phyloP scores from a whole-genome alignment of 176 grass and related monocot genomes.

The Oryza punctata region DNA sequence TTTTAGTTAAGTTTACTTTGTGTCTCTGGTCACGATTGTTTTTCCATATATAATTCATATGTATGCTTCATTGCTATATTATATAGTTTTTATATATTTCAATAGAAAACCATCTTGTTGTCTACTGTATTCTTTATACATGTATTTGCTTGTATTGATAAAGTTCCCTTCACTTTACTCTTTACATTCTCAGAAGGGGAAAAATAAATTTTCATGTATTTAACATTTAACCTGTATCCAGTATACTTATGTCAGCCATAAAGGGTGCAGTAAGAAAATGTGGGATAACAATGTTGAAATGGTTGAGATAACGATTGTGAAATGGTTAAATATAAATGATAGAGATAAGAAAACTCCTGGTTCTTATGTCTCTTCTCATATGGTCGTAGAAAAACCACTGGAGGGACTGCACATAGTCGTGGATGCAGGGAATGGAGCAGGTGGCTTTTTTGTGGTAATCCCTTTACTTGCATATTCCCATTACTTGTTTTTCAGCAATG shows the following conservation, averaged over 20 bases:
- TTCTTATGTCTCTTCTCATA: slow-evolving; percentile 27
- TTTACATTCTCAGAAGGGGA: not conserved
- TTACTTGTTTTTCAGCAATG: no score
- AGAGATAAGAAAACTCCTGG: not conserved
- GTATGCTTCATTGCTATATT: slow-evolving; percentile 3
- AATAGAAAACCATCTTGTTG: not conserved
- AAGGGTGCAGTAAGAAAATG: not conserved
- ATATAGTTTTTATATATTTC: not conserved
- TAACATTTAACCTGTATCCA: not conserved
- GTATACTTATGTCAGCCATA: not conserved
- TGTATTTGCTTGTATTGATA: not conserved
- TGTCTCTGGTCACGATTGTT: not conserved
- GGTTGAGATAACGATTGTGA: not conserved
- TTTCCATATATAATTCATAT: slow-evolving; percentile 1
- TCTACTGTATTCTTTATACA: not conserved
- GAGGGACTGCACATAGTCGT: slow-evolving; percentile 87
- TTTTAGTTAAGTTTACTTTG: not conserved
- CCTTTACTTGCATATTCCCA: not conserved
- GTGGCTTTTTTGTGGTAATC: slow-evolving; percentile 98
- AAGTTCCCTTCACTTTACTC: not conserved
- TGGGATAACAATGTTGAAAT: slow-evolving; percentile 15
- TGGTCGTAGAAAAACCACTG: slow-evolving; percentile 80
- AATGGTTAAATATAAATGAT: slow-evolving; percentile 28
- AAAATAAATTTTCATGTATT: not conserved
- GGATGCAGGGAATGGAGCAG: slow-evolving; percentile 95